phyloP scores from a whole-genome alignment of 208 protist species.

The Blastocrithidia nonstop region DNA sequence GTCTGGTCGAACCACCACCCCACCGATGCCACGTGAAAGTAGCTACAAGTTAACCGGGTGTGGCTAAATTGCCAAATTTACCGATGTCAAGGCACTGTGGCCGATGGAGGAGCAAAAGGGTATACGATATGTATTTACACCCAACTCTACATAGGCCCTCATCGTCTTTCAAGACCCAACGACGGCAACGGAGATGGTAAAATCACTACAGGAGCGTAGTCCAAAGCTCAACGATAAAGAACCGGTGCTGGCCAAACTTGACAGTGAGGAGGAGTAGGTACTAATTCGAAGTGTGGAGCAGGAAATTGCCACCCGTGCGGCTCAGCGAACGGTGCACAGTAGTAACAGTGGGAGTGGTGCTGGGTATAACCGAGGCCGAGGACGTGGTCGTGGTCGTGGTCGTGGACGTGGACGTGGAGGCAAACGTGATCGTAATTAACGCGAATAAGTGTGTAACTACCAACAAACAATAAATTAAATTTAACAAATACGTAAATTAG shows the following conservation, averaged over 20 bases:
- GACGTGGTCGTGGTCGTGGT: slow-evolving; percentile 17
- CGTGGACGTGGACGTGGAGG: slow-evolving; percentile 22
- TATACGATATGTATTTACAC: slow-evolving; percentile 75
- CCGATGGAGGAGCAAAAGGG: slow-evolving; percentile 69
- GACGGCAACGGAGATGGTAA: slow-evolving; percentile 61
- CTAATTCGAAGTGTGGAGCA: slow-evolving; percentile 63
- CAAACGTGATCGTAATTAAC: neutral
- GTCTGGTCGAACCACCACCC: slow-evolving; percentile 17
- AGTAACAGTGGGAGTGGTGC: slow-evolving; percentile 8
- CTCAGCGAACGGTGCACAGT: slow-evolving; percentile 10
- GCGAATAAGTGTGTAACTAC: no score
- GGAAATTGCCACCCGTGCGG: slow-evolving; percentile 66
- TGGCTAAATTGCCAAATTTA: slow-evolving; percentile 50
- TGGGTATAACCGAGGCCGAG: no score
- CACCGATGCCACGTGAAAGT: slow-evolving; percentile 62
- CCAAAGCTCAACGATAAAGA: slow-evolving; percentile 67
- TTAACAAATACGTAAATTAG: no score
- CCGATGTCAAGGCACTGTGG: slow-evolving; percentile 69
- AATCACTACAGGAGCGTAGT: slow-evolving; percentile 36
- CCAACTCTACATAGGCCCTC: slow-evolving; percentile 36
- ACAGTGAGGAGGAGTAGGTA: slow-evolving; percentile 41
- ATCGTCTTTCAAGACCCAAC: slow-evolving; percentile 76
- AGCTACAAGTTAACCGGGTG: slow-evolving; percentile 60
- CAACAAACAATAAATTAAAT: no score
- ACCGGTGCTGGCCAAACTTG: slow-evolving; percentile 48